Base-by-base conservation (phyloP, 2,329 filamentous ascomycete species). In the Cytospora leucostoma region DNA sequence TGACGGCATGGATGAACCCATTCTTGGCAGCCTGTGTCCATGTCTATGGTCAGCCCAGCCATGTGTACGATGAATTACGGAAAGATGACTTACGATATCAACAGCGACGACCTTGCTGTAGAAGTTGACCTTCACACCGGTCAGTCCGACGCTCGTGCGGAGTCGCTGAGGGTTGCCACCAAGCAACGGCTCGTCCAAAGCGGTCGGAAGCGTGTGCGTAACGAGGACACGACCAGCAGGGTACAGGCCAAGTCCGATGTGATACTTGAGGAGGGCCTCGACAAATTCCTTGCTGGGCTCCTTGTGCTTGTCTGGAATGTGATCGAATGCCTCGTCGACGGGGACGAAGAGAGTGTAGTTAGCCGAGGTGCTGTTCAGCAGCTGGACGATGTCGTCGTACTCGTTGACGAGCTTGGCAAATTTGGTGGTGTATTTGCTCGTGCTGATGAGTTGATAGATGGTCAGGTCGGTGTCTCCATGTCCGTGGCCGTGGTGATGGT, bases 301-400 rank as follows among this genome's bases (percentile, higher is more conserved):
- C 67, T 80, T 73, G 61, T 78, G 70, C 74, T 80, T 53, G 2
- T 27, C 27, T 27, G 82, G 83, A 32, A 87, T 75, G 68, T 83
- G 78, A 66, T 89, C 85, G 69, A 97, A 94, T 0, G 92, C 92
- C 56, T 82, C 78, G 73, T 97, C 86, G 1, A 85, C 87, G 0
- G 93, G 93, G 2, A 91, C 90, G 70, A 97, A 96, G 57, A 95
- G 76, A 0, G 93, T 97, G 71, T 89, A 86, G 74, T 94, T 93
- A 27, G 84, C 80, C 40, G 84, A 77, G 1, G 91, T 94, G 71
- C 84, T 84, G 76, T 96, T 95, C 34, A 97, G 83, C 4, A 87
- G 74, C 60, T 89, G 75, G 40, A 94, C 87, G 0, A 97, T 78
- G 59, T 91, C 86, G 1, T 87, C 82, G 72, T 90, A 88, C 65